These are phyloP conservation scores for Colletotrichum noveboracense DNA, from an alignment of 2,329 filamentous ascomycete species.

Conservation along the genomic window DNA sequence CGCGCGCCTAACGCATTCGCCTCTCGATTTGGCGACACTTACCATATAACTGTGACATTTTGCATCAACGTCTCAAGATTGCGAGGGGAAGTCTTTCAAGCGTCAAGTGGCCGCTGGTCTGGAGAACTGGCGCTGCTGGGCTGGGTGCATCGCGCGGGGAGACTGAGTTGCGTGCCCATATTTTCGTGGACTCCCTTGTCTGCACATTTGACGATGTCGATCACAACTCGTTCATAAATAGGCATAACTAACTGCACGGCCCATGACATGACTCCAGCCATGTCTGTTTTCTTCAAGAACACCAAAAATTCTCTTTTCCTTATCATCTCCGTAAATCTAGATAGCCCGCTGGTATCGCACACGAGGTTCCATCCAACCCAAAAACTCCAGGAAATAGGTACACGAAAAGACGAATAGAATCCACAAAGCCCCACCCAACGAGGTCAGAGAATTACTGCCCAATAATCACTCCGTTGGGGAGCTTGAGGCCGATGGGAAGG, in stretches of 20 bases:
- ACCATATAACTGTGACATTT: background rate
- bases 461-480: constrained; percentile 52
- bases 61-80: background rate
- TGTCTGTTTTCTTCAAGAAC: background rate
- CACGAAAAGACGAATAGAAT: background rate
- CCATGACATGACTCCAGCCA: background rate
- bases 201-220: background rate
- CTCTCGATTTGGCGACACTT: background rate
- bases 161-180: background rate
- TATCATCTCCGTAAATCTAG: background rate
- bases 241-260: background rate
- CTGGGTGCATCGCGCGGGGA: background rate
- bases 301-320: background rate
- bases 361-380: background rate
- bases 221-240: background rate
- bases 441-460: constrained; percentile 5
- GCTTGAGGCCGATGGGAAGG: constrained; percentile 50
- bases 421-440: background rate
- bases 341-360: background rate
- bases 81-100: background rate
- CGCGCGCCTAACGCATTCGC: background rate
- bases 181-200: background rate
- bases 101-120: background rate
- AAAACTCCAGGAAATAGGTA: background rate
- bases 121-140: background rate